Base-by-base conservation (phyloP, 2,329 filamentous ascomycete species). In the Trichoderma endophyticum region DNA sequence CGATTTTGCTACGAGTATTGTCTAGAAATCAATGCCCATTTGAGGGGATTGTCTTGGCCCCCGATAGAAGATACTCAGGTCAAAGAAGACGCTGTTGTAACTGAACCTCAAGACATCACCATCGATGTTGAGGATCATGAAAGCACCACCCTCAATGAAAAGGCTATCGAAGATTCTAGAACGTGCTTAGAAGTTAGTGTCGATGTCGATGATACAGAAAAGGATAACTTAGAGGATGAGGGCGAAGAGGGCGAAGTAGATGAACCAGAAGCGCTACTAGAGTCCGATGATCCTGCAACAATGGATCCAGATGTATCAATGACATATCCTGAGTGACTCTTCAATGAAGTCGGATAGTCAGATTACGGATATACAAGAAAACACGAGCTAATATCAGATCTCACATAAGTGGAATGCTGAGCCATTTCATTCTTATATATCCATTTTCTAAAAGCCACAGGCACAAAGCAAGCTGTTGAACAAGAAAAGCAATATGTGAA, bases 1-100 rank as follows among this genome's bases (percentile, higher is more conserved):
- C 74, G 78, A 2, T 79, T 80, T 60, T 74, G 75, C 18, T 78
- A 80, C 48, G 78, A 82, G 12, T 78, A 78, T 57, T 82, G 81
- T 48, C 73, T 78, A 12, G 75, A 82, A 62, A 67, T 80, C 36
- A 83, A 83, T 57, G 79, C 79, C 30, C 70, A 78, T 34, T 51
- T 80, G 14, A 74, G 78, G 34, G 78, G 79, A 1, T 66, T 80
- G 2, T 73, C 76, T 6, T 80, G 76, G 77, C 77, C 78, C 0
- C 70, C 71, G 1, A 71, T 74, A 6, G 67, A 75, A n/a, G 28
- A 71, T 1, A 36, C 43, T 63, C 65, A 30, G 9, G 60, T 26
- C 24, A 62, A 64, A 61, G 57, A 36, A 14, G 66, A 51, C 7
- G 11, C 26, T 7, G 8, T 4, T n/a, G 15, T 11, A 24, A 54